Base-by-base conservation (phyloP, 2,329 filamentous ascomycete genomes). In the Periconia macrospinosa region DNA sequence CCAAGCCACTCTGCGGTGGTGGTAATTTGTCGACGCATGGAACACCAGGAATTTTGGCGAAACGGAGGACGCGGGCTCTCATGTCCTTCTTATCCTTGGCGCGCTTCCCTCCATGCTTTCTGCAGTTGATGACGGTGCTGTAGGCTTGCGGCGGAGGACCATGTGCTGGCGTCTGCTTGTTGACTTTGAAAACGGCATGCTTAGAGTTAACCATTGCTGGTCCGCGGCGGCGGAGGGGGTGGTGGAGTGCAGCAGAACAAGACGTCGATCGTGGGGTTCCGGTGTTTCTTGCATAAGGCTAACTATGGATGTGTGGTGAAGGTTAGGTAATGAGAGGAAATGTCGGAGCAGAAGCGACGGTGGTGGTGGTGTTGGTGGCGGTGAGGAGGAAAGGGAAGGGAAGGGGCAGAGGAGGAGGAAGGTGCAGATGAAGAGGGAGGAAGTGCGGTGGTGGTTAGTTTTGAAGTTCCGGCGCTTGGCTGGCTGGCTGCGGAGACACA, bases 151-250 rank as follows among this genome's bases (percentile, higher is more conserved):
- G 62, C 9, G 65, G 62, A 15, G 62, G 56, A 33, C 63, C 66
- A 45, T 55, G 58, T 33, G 61, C 58, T 11, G 69, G 67, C 30
- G 64, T 63, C 62, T 73, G 70, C 58, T 70, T 70, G 59, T 71
- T 66, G 68, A 73, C 70, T 62, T 66, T 71, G 64, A 73, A 73
- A 53, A 68, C 65, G 62, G 69, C 69, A 58, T 70, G 65, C 60
- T 71, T 73, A 27, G 67, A 65, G 65, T 72, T 71, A 55, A 73
- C 69, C 70, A 73, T 73, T 60, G 61, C 67, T 65, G 58, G 62
- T 67, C 67, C 68, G 67, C 69, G 66, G 66, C 61, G 69, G 63
- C 60, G 68, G 65, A 53, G 49, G 50, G 58, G 53, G 50, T 54
- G 54, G 53, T 58, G 59, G 50, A 54, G 57, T 47, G 53, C 58